Evolutionary conservation across 768 basidiomycete species (phyloP), one percentile per base, ranked within the genome.

Genomic region (Auricularia cornea): DNA sequence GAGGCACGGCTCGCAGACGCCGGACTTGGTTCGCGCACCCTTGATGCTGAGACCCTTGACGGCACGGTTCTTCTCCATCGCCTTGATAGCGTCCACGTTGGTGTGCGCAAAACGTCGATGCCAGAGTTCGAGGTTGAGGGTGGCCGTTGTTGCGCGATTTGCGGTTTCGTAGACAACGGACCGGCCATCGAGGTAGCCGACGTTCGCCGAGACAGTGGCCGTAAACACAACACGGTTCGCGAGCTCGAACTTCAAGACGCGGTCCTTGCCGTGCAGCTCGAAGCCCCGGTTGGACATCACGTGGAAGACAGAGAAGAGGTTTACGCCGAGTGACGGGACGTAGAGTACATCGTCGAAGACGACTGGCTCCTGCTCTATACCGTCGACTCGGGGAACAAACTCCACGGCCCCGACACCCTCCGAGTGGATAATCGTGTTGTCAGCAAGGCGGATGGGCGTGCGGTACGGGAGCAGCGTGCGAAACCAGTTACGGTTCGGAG

Each of bases 1-100:
- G 54, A 78, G 68, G 66, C 77, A 80, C 10, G 70, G 68, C 48
- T 72, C 67, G 41, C 77, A 78, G 20, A 57, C 10, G 32, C 70
- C 65, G n/a, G 63, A 70, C 1, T 66, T 66, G 56, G n/a, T n/a
- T n/a, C 40, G 57, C 6, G 66, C 61, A 12, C 64, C 57, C n/a
- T 65, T 60, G 23, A 75, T 64, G 29, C 63, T 32, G 16, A 74
- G 66, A 29, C 73, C 72, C 1, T 63, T 60, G 28, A 73, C 73
- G 60, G 73, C 64, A 12, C 68, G 57, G 32, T 68, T 63, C 26
- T 62, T 14, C 20, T 60, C 44, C 61, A 74, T 67, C 32, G 62
- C 60, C 23, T 59, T 60, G 51, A 74, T 68, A 0, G 59, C 48
- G 16, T 59, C 59, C 4, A 63, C 40, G 57, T 68, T 67, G 8